Base-by-base conservation (phyloP, 1,284 basidiomycete genomes). In the Stereum hirsutum region DNA sequence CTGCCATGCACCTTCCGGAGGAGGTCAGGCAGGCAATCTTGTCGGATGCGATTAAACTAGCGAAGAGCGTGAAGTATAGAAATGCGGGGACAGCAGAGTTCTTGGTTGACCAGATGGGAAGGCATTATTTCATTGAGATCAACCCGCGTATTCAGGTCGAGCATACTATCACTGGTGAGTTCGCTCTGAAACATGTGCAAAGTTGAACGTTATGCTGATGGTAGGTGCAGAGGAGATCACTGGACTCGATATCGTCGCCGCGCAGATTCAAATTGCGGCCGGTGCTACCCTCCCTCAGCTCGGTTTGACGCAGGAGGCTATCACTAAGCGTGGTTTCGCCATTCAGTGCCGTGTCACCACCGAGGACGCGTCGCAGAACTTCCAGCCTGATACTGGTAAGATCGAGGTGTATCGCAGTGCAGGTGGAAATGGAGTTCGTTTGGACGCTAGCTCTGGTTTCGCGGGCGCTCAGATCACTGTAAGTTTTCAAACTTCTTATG, bases 281-380 rank as follows among this genome's bases (percentile, higher is more conserved):
- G 96, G 96, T 47, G 94, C 94, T 19, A 91, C 94, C 41, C 81
- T 99, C 39, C 81, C 89, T 25, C 93, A 98, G 62, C 87, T 99
- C 49, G 96, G 95, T 46, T 73, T 99, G 42, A 90, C 88, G n/a
- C 96, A 99, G 65, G 91, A 97, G 40, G 89, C 90, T 42, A 92
- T 99, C 63, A 88, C 85, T 52, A 92, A 92, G 66, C 88, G 96
- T 48, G 96, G 96, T 31, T 97, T 90, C 59, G 95, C 96, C 10
- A 99, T 99, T 52, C 96, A 99, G 62, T 97, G 92, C 64, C 93
- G 96, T 72, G 81, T 99, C 64, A 99, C 96, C 34, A 99, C 96
- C n/a, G 96, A 99, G 67, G 95, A 99, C 64, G 81, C 96, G 7
- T 78, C 88, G 20, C 62, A 77, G 44, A 75, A 72, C 60, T 99